Evolutionary conservation across 2,329 filamentous ascomycete species (phyloP).

Genomic region (Arthroderma sp.): DNA sequence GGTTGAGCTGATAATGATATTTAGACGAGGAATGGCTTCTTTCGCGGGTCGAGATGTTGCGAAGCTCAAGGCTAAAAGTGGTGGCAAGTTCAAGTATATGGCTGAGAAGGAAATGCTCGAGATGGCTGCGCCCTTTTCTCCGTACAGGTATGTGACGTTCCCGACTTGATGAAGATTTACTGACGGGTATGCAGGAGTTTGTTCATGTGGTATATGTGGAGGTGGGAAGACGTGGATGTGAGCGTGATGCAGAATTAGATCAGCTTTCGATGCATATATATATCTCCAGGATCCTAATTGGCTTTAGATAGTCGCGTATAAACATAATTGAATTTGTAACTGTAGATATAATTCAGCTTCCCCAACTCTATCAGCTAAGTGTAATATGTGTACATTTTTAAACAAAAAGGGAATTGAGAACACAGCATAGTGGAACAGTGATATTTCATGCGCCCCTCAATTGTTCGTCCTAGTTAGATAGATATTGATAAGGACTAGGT

Average conservation of each 20-base stretch:
- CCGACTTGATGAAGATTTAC: slow-evolving; percentile 8
- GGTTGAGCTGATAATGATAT: slow-evolving; percentile 2
- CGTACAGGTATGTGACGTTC: slow-evolving; percentile 50
- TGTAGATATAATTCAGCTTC: neutral
- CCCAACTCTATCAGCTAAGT: neutral
- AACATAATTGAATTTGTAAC: neutral
- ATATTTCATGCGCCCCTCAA: neutral
- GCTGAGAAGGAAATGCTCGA: slow-evolving; percentile 82
- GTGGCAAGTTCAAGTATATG: slow-evolving; percentile 98
- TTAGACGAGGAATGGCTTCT: slow-evolving; percentile 69
- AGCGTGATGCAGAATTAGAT: slow-evolving; percentile 29
- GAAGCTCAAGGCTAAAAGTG: slow-evolving; percentile 65
- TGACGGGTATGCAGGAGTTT: slow-evolving; percentile 45
- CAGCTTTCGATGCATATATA: slow-evolving; percentile 1
- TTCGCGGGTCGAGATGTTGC: slow-evolving; percentile 70
- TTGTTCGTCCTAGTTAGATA: no score
- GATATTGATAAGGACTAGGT: no score
- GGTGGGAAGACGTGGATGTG: slow-evolving; percentile 66
- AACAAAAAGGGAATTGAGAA: slow-evolving; percentile 1
- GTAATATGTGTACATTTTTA: slow-evolving; percentile 6
- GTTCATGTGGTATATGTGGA: slow-evolving; percentile 99
- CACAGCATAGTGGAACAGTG: slow-evolving; percentile 1
- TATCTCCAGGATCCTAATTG: neutral
- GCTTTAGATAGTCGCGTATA: neutral
- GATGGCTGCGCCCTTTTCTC: slow-evolving; percentile 63